phyloP scores from a whole-genome alignment of 2,329 filamentous ascomycete species.

The Colletotrichum acutatum region DNA sequence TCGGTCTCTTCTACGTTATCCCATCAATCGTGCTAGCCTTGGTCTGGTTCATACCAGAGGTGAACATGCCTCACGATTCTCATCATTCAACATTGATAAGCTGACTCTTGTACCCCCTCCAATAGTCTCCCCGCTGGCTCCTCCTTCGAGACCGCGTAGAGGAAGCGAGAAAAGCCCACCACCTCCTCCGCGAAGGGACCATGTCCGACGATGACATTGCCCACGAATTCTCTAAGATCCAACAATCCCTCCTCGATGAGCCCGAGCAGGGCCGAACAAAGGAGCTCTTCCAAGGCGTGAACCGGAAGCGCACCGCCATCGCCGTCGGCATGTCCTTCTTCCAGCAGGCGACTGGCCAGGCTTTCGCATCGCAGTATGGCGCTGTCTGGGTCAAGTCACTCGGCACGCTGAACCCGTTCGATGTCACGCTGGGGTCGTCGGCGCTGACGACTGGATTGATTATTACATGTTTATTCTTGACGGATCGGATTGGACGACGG shows the following conservation, averaged over 20 bases:
- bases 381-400: constrained; percentile 43
- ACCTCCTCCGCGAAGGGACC: constrained; percentile 39
- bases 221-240: constrained; percentile 35
- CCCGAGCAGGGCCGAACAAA: constrained; percentile 36
- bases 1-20: constrained; percentile 48
- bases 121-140: constrained; percentile 44
- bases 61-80: not conserved
- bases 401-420: constrained; percentile 43
- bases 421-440: constrained; percentile 36
- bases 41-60: constrained; percentile 45
- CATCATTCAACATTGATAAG: not conserved
- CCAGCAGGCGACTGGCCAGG: constrained; percentile 38
- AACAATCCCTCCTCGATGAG: constrained; percentile 24
- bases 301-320: constrained; percentile 42
- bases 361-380: constrained; percentile 38
- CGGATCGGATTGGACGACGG: constrained; percentile 26
- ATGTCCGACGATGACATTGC: constrained; percentile 40
- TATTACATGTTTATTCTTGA: constrained; percentile 16
- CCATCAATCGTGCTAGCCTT: constrained; percentile 41
- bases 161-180: constrained; percentile 42
- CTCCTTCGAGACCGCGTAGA: constrained; percentile 41
- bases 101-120: constrained; percentile 1
- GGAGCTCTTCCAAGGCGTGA: constrained; percentile 41
- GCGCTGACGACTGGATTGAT: constrained; percentile 12
- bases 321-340: constrained; percentile 39